Base-by-base conservation (phyloP, 2,329 filamentous ascomycete genomes). In the Pyrenophora graminea region DNA sequence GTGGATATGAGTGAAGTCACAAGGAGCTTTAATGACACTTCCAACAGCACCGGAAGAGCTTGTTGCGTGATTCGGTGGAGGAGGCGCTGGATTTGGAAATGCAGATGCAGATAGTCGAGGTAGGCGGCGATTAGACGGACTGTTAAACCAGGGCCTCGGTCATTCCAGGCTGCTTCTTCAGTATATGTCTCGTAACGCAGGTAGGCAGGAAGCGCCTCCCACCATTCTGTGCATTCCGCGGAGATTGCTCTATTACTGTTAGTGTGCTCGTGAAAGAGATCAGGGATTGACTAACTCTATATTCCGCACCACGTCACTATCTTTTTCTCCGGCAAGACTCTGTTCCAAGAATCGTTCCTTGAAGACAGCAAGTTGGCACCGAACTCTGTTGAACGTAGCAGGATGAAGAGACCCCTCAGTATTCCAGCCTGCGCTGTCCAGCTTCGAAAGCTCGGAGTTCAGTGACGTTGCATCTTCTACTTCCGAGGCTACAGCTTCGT, bases 121-220 rank as follows among this genome's bases (percentile, higher is more conserved):
- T 73, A 73, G n/a, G 57, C 52, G 5, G 61, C 54, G 10, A 71
- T 61, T 43, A 72, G 60, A 7, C 66, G 64, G 1, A 71, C 47
- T 5, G 67, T 56, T 10, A 62, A 47, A 12, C 50, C 49, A 1
- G 68, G 56, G 17, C 62, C 60, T n/a, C 68, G 52, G 10, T 51
- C 56, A 7, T 51, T 47, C 69, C 70, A 72, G 17, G 63, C 66
- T 2, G 54, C 53, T 23, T 71, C 69, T 49, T 69, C 65, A 30
- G 66, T 60, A 46, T 70, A 67, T 39, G 63, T 62, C n/a, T 72
- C 69, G 48, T 72, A 73, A 25, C 64, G 67, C 6, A 73, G 59
- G 25, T 72, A 68, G 5, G 52, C 19, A 15, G 70, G 70, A 3
- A 71, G 41, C 2, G 48, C 34, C 17, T 68, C 62, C 70, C 70